These are phyloP conservation scores for Vitis cinerea DNA, from an alignment of 164 flowering plant species.

Conservation along the genomic window DNA sequence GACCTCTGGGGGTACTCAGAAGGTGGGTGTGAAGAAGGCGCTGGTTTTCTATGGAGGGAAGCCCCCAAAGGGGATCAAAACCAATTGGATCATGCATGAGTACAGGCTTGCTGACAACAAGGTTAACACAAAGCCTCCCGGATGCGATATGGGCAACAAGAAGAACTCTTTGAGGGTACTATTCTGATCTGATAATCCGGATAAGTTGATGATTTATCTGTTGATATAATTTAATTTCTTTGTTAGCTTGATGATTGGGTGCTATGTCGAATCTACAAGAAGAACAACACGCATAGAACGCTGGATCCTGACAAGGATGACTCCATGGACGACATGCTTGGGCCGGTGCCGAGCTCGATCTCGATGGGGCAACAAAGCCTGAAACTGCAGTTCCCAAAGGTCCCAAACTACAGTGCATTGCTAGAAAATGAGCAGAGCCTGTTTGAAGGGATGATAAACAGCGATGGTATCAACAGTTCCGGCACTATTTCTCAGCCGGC, in stretches of 20 bases:
- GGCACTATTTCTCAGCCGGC: constrained; percentile 25
- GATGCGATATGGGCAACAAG: constrained; percentile 39
- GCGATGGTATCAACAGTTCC: constrained; percentile 15
- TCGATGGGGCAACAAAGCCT: constrained; percentile 14
- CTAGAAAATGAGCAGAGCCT: constrained; percentile 30
- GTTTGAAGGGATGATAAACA: constrained; percentile 38
- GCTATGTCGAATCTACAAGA: constrained; percentile 91
- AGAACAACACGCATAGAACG: constrained; percentile 56
- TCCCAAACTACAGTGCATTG: constrained; percentile 15
- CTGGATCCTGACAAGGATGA: constrained; percentile 59
- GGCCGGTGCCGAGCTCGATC: constrained; percentile 31
- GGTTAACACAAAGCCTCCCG: constrained; percentile 41
- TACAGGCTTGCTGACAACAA: constrained; percentile 67
- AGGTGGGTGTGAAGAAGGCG: constrained; percentile 88
- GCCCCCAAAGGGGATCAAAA: constrained; percentile 85
- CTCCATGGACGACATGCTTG: constrained; percentile 54
- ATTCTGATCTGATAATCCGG: background rate
- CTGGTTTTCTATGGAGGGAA: constrained; percentile 86
- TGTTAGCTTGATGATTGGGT: constrained; percentile 95
- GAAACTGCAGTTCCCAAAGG: constrained; percentile 10
- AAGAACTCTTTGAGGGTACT: constrained; percentile 76
- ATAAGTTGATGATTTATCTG: background rate
- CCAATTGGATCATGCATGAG: constrained; percentile 97
- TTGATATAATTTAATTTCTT: background rate
- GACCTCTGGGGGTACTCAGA: constrained; percentile 61